These are phyloP conservation scores for Trichoderma orchidacearum DNA, from an alignment of 495 filamentous ascomycete species.

Conservation along the genomic window DNA sequence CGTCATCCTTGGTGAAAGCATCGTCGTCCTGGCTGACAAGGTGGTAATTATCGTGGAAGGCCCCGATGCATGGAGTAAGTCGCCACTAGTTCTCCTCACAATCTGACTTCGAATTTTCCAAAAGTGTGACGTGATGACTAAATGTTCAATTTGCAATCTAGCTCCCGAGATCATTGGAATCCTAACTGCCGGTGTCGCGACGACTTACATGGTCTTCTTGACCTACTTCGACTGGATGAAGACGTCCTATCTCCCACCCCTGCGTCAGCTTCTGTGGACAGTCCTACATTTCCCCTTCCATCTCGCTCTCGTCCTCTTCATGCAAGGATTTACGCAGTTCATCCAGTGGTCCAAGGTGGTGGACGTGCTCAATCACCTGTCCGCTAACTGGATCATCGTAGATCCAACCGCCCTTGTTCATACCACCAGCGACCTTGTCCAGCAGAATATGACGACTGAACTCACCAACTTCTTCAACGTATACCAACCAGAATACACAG, in stretches of 20 bases:
- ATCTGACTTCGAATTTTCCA: not conserved
- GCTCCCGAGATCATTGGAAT: slow-evolving; percentile 12
- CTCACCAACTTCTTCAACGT: slow-evolving; percentile 11
- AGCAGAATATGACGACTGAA: not conserved
- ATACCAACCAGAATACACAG: slow-evolving; percentile 10
- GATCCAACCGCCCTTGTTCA: not conserved
- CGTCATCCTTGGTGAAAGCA: slow-evolving; percentile 56
- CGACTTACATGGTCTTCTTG: slow-evolving; percentile 53
- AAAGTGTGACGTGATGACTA: not conserved
- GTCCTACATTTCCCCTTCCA: slow-evolving; percentile 61
- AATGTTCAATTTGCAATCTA: not conserved
- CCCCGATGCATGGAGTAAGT: slow-evolving; percentile 12
- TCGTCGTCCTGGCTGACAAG: slow-evolving; percentile 17
- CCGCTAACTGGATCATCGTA: not conserved
- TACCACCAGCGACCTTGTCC: not conserved
- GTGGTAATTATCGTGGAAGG: slow-evolving; percentile 14
- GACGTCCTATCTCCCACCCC: slow-evolving; percentile 34
- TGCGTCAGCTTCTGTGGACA: slow-evolving; percentile 52
- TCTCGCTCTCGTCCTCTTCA: slow-evolving; percentile 45
- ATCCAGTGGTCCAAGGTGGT: slow-evolving; percentile 21
- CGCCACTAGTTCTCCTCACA: not conserved
- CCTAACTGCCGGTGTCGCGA: slow-evolving; percentile 13
- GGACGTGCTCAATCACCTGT: slow-evolving; percentile 6
- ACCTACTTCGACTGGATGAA: slow-evolving; percentile 53
- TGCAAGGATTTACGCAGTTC: slow-evolving; percentile 40